A percentile compares a stretch with the other conserved stretches of the same genome.
Conservation (phyloP, 1,284 basidiomycete species). For the Ustilago xerochloae region DNA sequence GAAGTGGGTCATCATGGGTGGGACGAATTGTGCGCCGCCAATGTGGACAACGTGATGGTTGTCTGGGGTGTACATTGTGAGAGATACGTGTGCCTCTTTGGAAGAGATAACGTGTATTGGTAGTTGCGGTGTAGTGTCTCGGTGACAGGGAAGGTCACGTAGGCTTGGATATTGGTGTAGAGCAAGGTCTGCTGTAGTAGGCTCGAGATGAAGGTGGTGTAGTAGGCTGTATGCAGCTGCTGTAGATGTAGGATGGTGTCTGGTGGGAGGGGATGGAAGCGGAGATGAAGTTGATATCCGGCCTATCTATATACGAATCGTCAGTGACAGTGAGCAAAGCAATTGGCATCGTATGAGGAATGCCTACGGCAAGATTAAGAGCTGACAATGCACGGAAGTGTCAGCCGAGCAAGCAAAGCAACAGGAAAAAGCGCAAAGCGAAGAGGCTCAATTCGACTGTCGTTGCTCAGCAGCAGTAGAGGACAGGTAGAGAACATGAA, state of each 20-base stretch:
- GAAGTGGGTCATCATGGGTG: conserved; percentile 41
- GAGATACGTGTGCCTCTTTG: background rate
- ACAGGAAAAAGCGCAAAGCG: background rate
- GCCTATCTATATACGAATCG: background rate
- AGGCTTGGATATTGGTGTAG: background rate
- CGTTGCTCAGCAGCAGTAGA: too few species aligned
- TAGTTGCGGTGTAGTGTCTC: background rate
- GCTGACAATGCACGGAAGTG: conserved; percentile 4
- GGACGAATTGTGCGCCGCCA: conserved; percentile 35
- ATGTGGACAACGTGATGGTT: conserved; percentile 38
- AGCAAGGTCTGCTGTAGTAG: background rate
- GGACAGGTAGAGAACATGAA: background rate
- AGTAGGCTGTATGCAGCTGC: background rate
- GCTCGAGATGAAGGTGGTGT: background rate
- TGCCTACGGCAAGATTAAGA: background rate
- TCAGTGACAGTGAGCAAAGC: background rate
- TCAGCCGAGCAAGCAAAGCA: background rate
- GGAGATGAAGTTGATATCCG: background rate
- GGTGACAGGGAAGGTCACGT: background rate
- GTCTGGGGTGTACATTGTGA: conserved; percentile 21
- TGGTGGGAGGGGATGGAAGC: background rate
- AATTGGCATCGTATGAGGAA: background rate
- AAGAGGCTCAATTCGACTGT: background rate
- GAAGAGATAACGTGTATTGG: background rate
- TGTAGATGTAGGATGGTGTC: background rate